Conservation (phyloP, 306 rosid genomes). For the Canavalia ensiformis region DNA sequence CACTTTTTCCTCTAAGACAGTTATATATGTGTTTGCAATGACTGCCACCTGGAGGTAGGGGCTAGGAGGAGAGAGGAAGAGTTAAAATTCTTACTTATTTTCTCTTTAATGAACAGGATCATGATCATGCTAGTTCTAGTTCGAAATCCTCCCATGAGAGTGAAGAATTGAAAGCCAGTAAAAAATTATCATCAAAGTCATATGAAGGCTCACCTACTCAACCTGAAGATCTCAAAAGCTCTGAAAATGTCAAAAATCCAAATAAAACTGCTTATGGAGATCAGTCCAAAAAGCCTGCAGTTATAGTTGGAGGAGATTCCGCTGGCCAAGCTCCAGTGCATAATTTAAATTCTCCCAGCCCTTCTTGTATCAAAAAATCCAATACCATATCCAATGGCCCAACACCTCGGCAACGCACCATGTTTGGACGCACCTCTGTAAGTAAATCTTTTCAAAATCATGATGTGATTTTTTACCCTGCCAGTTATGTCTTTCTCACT, state of each 20-base stretch:
- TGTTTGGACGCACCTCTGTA: conserved; percentile 82
- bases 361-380: conserved; percentile 60
- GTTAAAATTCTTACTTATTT: neutral
- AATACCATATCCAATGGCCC: conserved; percentile 62
- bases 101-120: conserved; percentile 64
- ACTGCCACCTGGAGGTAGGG: neutral
- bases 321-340: conserved; percentile 47
- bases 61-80: conserved; percentile 14
- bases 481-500: conserved; percentile 41
- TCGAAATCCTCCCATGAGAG: conserved; percentile 56
- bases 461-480: conserved; percentile 24
- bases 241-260: conserved; percentile 46
- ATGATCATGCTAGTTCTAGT: conserved; percentile 55
- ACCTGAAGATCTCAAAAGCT: conserved; percentile 50
- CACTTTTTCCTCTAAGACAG: conserved; percentile 15
- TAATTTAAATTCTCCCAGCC: conserved; percentile 47
- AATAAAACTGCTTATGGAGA: conserved; percentile 44
- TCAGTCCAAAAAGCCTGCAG: conserved; percentile 53
- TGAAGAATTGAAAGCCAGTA: conserved; percentile 50
- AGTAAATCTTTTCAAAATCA: conserved; percentile 57
- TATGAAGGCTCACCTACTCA: conserved; percentile 46
- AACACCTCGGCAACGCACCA: conserved; percentile 53
- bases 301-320: conserved; percentile 48
- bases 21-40: neutral
- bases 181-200: conserved; percentile 52